Evolutionary conservation across 768 basidiomycete genomes (phyloP), one percentile per base, ranked within the genome.

Genomic region (Crucibulum laeve): DNA sequence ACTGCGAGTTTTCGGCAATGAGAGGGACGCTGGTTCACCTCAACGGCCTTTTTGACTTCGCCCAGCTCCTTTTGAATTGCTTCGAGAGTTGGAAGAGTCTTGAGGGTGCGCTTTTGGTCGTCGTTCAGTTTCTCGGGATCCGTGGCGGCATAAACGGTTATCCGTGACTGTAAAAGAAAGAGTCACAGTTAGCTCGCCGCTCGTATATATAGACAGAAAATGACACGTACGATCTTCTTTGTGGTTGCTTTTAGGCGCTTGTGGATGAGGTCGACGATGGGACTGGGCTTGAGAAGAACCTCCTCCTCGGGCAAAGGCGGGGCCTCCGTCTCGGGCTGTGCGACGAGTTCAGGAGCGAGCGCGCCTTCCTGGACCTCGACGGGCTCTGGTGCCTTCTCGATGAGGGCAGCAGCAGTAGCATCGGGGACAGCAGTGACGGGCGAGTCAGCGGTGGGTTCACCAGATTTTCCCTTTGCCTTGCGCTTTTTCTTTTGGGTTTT

Each of bases 41-140:
- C 90, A 48, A 93, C 74, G 32, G 76, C 79, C 60, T 87, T 91
- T 62, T 85, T 87, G 34, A 92, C 77, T 45, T 93, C 92, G 19
- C 78, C 81, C 11, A 95, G 65, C 54, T 94, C 92, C 55, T 88
- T 90, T 52, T 82, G 76, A 30, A 82, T 71, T 7, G 82, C 87
- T 55, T 94, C 91, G 17, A 94, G 69, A 4, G 73, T 70, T 7
- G 91, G 77, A 34, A 95, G 78, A 14, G 77, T 82, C 50, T 79
- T 85, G 41, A 93, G 54, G 2, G 76, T 71, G 25, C 82, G 79
- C 50, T 76, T 85, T 66, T 96, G 92, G 63, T 95, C 93, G 32
- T 91, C 88, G 50, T 95, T 90, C 42, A 94, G 76, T 55, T 85
- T 84, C 43, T 82, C 80, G 3, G 74, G 61, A 21, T 82, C 80